Evolutionary conservation across 768 basidiomycete species (phyloP), one percentile per base, ranked within the genome.

Genomic region (Hygrocybe coccinea): DNA sequence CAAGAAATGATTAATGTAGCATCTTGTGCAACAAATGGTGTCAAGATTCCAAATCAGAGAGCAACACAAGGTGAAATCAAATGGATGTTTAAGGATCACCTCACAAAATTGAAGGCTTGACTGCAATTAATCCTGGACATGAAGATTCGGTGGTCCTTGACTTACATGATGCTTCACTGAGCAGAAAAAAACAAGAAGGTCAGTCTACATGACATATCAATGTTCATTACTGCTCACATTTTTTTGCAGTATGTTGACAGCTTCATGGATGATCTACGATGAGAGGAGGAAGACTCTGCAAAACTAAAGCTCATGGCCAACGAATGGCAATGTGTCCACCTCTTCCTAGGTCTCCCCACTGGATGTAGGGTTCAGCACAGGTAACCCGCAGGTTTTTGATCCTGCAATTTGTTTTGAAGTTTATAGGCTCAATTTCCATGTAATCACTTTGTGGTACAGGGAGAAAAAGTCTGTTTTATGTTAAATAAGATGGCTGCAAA

Each of bases 121-220:
- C 6, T 56, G 15, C 59, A 63, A 33, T 62, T 70, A 15, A 51
- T 71, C 15, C 54, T 69, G 21, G 65, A 71, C 34, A 71, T 71
- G 69, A 58, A 56, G n/a, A 62, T 71, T 35, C 54, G 59, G 3
- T 72, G 71, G 71, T 66, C 63, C 2, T 71, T 67, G 19, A 71
- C 66, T 12, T 66, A 65, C 57, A 33, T 59, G 1, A 72, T 72
- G 71, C 57, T 70, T 8, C 29, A 62, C 34, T 54, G 62, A 0
- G 63, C 24, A 15, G 37, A 50, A 54, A 49, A 19, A 10, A 46
- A 2, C 15, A 21, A 53, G 41, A 34, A 66, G 29, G 29, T 29
- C 29, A 29, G 29, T 29, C 29, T 8, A 8, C 29, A 29, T 29
- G 29, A 29, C 29, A 29, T n/a, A n/a, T 29, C 29, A 29, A 29